Evolutionary conservation across 129 eudicot genomes (phyloP).

Genomic region (Chrysanthemum seticuspe): DNA sequence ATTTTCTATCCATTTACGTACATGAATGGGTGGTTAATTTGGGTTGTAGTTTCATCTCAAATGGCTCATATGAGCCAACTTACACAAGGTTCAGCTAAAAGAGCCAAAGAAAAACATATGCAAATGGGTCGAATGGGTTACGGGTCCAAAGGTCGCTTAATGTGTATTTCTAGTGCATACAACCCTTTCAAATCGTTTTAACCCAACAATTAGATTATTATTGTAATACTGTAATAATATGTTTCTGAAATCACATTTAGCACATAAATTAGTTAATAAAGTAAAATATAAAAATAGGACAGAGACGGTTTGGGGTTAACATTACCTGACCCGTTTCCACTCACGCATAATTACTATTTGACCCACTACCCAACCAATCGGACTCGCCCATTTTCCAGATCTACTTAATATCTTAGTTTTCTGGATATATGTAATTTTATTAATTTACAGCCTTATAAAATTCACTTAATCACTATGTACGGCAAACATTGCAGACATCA

Average conservation of each 20-base stretch:
- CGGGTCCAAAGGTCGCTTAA: no score
- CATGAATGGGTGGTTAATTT: background rate
- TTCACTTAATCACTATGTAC: constrained; percentile 11
- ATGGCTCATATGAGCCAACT: no score
- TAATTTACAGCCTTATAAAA: background rate
- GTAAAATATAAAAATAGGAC: background rate
- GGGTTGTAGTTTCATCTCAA: no score
- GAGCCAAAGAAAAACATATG: no score
- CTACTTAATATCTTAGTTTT: background rate
- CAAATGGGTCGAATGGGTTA: no score
- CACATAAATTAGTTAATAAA: no score
- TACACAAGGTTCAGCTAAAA: no score
- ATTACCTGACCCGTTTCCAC: background rate
- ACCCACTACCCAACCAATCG: background rate
- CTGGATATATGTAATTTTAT: background rate
- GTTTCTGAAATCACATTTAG: background rate
- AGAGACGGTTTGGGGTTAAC: background rate
- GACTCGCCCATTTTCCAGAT: background rate
- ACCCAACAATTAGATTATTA: background rate
- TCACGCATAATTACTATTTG: background rate
- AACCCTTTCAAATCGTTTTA: background rate
- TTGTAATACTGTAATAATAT: background rate
- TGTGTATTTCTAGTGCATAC: no score
- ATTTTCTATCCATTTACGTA: background rate
- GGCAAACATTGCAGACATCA: constrained; percentile 47